These are phyloP conservation scores for Trapa incisa DNA, from an alignment of 345 rosid genomes.

Conservation along the genomic window DNA sequence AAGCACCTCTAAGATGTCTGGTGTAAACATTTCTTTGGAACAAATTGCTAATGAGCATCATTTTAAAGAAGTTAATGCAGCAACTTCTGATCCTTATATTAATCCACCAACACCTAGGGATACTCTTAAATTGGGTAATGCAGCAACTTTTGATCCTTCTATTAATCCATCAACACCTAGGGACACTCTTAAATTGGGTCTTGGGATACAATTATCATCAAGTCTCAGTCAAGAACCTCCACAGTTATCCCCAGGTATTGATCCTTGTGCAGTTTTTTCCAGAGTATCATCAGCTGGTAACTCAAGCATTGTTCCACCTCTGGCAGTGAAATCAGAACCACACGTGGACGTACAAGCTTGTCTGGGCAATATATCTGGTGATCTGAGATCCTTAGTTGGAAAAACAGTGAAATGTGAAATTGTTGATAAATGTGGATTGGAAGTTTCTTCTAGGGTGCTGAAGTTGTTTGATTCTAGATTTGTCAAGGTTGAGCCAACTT, in stretches of 20 bases:
- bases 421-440: conserved; percentile 19
- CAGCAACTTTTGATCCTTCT: conserved; percentile 12
- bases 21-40: conserved; percentile 14
- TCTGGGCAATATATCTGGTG: conserved; percentile 10
- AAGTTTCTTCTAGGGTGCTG: conserved; percentile 8
- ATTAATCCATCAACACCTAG: conserved; percentile 13
- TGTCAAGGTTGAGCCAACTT: conserved; percentile 38
- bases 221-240: conserved; percentile 16
- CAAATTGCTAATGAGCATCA: conserved; percentile 14
- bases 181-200: conserved; percentile 45
- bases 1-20: conserved; percentile 10
- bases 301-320: conserved; percentile 12
- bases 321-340: conserved; percentile 49
- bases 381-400: conserved; percentile 7
- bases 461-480: conserved; percentile 19
- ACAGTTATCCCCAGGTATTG: conserved; percentile 17
- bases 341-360: conserved; percentile 29
- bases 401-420: conserved; percentile 32
- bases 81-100: conserved; percentile 13
- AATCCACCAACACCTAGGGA: conserved; percentile 13
- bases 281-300: conserved; percentile 14
- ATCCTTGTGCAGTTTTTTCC: conserved; percentile 12
- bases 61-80: conserved; percentile 9
- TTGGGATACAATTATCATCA: conserved; percentile 22
- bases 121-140: conserved; percentile 10